These are phyloP conservation scores for Fusarium burgessii DNA, from an alignment of 2,329 filamentous ascomycete genomes.

Conservation along the genomic window DNA sequence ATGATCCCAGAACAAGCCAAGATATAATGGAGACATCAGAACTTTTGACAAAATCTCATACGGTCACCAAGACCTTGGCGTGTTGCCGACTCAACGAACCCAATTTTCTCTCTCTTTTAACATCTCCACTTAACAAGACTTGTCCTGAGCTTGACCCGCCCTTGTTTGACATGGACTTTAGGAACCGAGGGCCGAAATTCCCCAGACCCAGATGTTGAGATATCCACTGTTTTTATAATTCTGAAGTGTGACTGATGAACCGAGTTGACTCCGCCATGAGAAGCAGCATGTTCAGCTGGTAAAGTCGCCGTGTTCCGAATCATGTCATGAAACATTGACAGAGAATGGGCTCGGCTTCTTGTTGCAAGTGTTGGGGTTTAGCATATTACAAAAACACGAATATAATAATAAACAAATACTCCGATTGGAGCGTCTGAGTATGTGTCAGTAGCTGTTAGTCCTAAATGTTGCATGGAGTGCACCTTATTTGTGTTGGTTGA, in stretches of 20 bases:
- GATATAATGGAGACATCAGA: constrained; percentile 14
- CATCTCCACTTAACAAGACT: constrained; percentile 29
- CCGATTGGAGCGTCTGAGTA: too few relatives aligned
- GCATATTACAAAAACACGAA: too few relatives aligned
- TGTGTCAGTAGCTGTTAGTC: too few relatives aligned
- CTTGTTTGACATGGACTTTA: background rate
- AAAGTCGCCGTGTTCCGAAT: background rate
- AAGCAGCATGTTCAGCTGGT: background rate
- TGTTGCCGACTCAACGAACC: constrained; percentile 5
- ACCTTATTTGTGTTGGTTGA: too few relatives aligned
- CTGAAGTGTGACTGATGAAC: background rate
- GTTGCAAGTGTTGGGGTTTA: accelerated
- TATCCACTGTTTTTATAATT: background rate
- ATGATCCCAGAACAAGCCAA: constrained; percentile 19
- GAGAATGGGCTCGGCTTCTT: accelerated
- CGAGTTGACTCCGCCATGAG: background rate
- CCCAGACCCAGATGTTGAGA: constrained; percentile 1
- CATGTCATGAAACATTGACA: background rate
- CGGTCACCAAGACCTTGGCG: constrained; percentile 26
- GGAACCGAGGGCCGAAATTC: constrained; percentile 31
- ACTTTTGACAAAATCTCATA: constrained; percentile 19
- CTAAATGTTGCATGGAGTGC: too few relatives aligned
- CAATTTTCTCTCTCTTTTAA: background rate
- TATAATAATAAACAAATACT: too few relatives aligned
- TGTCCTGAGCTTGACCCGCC: constrained; percentile 16